Percentiles rank a stretch among this genome's conserved stretches.
Evolutionary conservation across 2,329 filamentous ascomycete species (phyloP).

Genomic region (Colletotrichum shisoi): DNA sequence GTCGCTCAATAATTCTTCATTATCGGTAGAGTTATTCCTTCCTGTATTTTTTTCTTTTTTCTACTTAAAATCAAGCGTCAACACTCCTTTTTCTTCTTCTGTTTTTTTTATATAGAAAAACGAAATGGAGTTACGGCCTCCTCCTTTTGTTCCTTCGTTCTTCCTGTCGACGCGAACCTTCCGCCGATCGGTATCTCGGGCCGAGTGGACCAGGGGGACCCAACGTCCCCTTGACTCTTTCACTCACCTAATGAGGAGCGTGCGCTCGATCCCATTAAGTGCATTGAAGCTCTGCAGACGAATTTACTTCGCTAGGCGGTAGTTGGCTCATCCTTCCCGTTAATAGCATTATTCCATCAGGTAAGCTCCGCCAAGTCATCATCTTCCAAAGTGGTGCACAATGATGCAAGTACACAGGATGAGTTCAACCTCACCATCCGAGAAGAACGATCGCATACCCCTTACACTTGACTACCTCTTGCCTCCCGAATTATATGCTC

Average conservation of each 20-base stretch:
- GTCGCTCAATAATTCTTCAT: no score
- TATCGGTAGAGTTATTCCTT: no score
- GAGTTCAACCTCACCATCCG: not conserved
- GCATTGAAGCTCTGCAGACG: constrained; percentile 22
- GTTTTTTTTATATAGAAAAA: no score
- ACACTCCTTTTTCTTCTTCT: no score
- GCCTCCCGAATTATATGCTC: not conserved
- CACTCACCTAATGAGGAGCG: not conserved
- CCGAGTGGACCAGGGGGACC: constrained; percentile 1
- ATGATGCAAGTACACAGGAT: not conserved
- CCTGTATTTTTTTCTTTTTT: no score
- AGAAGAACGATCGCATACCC: not conserved
- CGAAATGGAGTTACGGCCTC: no score
- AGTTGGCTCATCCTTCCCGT: not conserved
- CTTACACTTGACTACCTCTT: not conserved
- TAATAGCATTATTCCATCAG: not conserved
- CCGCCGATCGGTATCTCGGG: not conserved
- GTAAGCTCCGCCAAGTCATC: not conserved
- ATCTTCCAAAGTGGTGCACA: not conserved
- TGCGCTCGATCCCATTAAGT: constrained; percentile 20
- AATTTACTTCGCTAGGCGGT: constrained; percentile 1
- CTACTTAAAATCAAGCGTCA: no score
- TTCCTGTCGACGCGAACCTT: no score
- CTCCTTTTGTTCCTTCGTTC: no score
- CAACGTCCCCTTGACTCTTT: constrained; percentile 13